A percentile compares a stretch with the other conserved stretches of the same genome.
These are phyloP conservation scores for Yamadazyma spencermartinsiae DNA, from an alignment of 1,139 yeast species.

Conservation along the genomic window DNA sequence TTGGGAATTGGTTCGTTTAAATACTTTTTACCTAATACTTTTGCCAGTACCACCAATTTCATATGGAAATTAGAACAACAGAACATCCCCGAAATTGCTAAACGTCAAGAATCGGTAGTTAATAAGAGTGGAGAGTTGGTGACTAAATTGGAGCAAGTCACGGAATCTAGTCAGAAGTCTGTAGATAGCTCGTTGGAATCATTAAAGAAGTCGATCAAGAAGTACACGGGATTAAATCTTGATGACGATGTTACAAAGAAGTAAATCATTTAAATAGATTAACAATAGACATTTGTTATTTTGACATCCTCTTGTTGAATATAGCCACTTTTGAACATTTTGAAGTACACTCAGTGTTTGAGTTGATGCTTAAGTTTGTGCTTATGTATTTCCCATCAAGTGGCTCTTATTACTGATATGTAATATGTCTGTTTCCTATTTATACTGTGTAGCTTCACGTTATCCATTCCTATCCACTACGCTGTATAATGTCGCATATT, in stretches of 20 bases:
- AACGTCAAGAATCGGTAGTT: slow-evolving; percentile 56
- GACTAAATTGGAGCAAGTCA: slow-evolving; percentile 38
- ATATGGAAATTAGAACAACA: slow-evolving; percentile 67
- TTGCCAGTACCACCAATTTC: slow-evolving; percentile 59
- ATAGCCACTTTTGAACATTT: too few relatives aligned
- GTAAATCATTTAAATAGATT: slow-evolving; percentile 20
- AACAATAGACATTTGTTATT: too few relatives aligned
- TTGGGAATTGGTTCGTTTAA: slow-evolving; percentile 72
- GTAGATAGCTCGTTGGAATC: slow-evolving; percentile 41
- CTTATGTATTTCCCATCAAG: too few relatives aligned
- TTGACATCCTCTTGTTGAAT: too few relatives aligned
- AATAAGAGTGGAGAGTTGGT: slow-evolving; percentile 49
- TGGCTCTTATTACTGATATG: too few relatives aligned
- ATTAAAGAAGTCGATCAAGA: slow-evolving; percentile 52
- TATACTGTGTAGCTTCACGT: too few relatives aligned
- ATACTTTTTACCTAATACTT: slow-evolving; percentile 78
- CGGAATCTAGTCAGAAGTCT: slow-evolving; percentile 39
- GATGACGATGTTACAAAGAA: slow-evolving; percentile 64
- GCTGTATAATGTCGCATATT: too few relatives aligned
- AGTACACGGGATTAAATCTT: slow-evolving; percentile 66
- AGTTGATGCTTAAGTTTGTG: too few relatives aligned
- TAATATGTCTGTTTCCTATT: too few relatives aligned
- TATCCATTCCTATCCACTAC: too few relatives aligned
- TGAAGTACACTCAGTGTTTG: too few relatives aligned
- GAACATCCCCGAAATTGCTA: slow-evolving; percentile 65